phyloP scores from a whole-genome alignment of 2,329 filamentous ascomycete species.

The Sarocladium strictum region DNA sequence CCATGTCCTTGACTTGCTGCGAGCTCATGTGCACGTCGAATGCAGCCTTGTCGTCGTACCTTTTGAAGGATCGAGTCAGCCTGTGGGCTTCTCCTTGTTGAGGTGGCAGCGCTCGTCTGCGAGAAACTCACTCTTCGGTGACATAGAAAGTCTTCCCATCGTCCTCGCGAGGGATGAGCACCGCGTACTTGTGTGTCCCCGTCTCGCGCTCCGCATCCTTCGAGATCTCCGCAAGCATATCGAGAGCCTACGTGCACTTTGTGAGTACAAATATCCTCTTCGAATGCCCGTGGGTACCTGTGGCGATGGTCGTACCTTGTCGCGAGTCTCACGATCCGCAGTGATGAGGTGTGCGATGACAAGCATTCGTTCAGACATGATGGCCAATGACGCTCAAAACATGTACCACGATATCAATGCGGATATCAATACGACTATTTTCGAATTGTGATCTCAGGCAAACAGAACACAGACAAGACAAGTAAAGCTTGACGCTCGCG shows the following conservation, averaged over 20 bases:
- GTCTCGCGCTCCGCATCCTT: slow-evolving; percentile 16
- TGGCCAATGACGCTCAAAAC: background rate
- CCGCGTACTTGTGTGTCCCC: slow-evolving; percentile 19
- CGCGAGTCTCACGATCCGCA: background rate
- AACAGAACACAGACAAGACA: too few relatives aligned
- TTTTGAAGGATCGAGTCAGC: too few relatives aligned
- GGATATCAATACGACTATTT: too few relatives aligned
- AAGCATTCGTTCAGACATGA: slow-evolving; percentile 7
- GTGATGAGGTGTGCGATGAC: slow-evolving; percentile 10
- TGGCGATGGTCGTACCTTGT: slow-evolving; percentile 12
- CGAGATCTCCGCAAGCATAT: slow-evolving; percentile 12
- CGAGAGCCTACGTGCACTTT: slow-evolving; percentile 12
- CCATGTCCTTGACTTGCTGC: slow-evolving; percentile 15
- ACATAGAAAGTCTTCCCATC: slow-evolving; percentile 19
- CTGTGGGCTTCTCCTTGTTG: too few relatives aligned
- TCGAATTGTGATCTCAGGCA: too few relatives aligned
- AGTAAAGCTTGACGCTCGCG: too few relatives aligned
- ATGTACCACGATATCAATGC: too few relatives aligned
- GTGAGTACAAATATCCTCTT: background rate
- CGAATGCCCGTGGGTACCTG: background rate
- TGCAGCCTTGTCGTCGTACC: slow-evolving; percentile 20
- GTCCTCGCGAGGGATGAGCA: slow-evolving; percentile 20
- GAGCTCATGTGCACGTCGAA: slow-evolving; percentile 20
- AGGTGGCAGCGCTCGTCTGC: too few relatives aligned
- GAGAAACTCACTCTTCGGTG: slow-evolving; percentile 19